These are phyloP conservation scores for Colletotrichum sp. DNA, from an alignment of 2,329 filamentous ascomycete species.

Conservation along the genomic window DNA sequence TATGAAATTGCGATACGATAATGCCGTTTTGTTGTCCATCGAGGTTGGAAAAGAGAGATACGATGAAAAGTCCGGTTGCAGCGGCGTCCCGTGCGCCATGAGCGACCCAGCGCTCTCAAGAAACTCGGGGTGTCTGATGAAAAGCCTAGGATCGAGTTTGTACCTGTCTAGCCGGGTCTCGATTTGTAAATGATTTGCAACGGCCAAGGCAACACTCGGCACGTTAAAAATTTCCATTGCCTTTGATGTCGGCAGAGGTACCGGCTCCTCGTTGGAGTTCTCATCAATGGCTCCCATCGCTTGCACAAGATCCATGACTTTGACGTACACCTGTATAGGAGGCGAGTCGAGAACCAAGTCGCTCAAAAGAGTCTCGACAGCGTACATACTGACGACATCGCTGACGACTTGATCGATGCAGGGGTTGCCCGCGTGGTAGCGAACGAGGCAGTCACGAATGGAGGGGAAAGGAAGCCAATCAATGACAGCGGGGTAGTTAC, in stretches of 20 bases:
- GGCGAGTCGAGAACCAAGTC: neutral
- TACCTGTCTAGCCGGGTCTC: neutral
- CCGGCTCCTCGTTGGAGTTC: neutral
- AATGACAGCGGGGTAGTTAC: neutral
- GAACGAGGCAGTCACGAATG: neutral
- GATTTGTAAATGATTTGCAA: neutral
- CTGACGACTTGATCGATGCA: neutral
- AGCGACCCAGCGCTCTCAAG: neutral
- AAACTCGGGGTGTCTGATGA: neutral
- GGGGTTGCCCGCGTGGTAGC: neutral
- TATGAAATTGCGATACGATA: neutral
- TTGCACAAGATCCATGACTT: neutral
- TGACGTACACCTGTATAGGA: neutral
- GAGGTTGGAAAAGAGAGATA: neutral
- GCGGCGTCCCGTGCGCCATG: neutral
- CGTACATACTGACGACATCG: neutral
- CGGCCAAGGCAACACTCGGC: neutral
- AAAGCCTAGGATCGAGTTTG: neutral
- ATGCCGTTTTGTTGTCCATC: fast-evolving
- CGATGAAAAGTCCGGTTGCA: neutral
- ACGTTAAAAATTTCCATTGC: fast-evolving
- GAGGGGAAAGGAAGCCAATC: neutral
- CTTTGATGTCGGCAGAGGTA: neutral
- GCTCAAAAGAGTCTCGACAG: neutral
- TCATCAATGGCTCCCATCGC: neutral